Evolutionary conservation across 2,329 filamentous ascomycete species (phyloP), one percentile per base, ranked within the genome.

Genomic region (Cylindrodendrum hubeiense): DNA sequence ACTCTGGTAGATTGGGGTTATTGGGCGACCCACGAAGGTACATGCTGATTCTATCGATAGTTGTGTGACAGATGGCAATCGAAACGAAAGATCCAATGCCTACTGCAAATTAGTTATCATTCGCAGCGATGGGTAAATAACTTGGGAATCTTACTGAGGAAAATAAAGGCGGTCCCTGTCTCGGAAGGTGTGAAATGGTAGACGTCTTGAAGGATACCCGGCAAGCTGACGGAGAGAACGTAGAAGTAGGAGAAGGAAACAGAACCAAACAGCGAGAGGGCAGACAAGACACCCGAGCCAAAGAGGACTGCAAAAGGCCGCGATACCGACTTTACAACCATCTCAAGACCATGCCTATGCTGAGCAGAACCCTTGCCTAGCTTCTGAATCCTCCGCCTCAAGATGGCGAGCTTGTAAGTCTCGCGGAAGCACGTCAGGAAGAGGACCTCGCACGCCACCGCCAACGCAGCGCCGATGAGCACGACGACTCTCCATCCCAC

Each of bases 391-490:
- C 26, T 77, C 5, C 78, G 78, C 47, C 81, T 75, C 44, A 90
- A 76, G 49, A 91, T 88, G 1, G 82, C 78, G 43, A 88, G 82
- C 71, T 85, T 86, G 76, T 91, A 91, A 13, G 89, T 91, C 78
- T 91, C 89, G 6, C 82, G 78, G 71, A 87, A 88, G 70, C 79
- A 83, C 0, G 78, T 77, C 8, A 90, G 73, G 66, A 89, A 86
- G 4, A 83, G 52, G 0, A 86, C 33, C 74, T 88, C 86, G 66
- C 84, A 87, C 2, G 79, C 66, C 6, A 79, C 74, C 0, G 87
- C 84, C 28, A 90, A 71, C 0, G 71, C 79, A 2, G 81, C 83
- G 9, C 82, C 81, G 61, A 88, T 82, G 79, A 85, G 85, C 3
- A 90, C 73, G 0, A 87, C 82, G 50, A 75, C 73, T 30, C 87